Evolutionary conservation across 75 land plant species (phyloP), one percentile per base, ranked within the genome.

Genomic region (Sequoia sempervirens): DNA sequence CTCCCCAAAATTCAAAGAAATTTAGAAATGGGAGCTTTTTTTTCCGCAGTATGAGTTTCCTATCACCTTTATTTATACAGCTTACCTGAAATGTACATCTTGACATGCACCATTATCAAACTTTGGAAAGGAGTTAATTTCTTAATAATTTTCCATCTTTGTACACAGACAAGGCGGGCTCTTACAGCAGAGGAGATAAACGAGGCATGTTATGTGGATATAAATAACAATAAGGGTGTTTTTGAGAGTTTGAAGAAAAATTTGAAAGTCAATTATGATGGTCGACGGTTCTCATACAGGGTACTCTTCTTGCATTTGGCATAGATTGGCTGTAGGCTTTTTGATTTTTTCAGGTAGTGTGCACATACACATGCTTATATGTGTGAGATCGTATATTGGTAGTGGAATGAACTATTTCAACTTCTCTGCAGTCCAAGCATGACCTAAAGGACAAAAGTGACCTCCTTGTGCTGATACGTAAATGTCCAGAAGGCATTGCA

Each of bases 171-270:
- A 79, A 91, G 99, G 88, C 87, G 88, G 89, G 92, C 95, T 34
- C 84, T 91, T 43, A 89, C 96, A 50, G 91, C 95, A 0, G 93
- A 92, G 82, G 88, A 98, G 85, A 96, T 98, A 81, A 92, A 96
- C 82, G 95, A 92, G 76, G 84, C 82, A 30, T 93, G 95, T 82
- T 93, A 93, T 92, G 99, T 98, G 7, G 96, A 98, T 83, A 87
- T 91, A 18, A 91, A 88, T 74, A 87, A 86, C 34, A 94, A 98
- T 87, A 94, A 94, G 89, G 94, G 90, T 82, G 95, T 98, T 75
- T 94, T 96, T 82, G 98, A 98, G n/a, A 94, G 95, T 81, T 86
- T 98, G 84, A 93, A 84, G 81, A 98, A 93, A 79, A 98, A 98
- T 73, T 91, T 87, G 4, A 98, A 98, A 90, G 99, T 98, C n/a